Percentiles rank a stretch among this genome's conserved stretches.
phyloP scores from a whole-genome alignment of 345 rosid genomes.

The Corchorus olitorius region DNA sequence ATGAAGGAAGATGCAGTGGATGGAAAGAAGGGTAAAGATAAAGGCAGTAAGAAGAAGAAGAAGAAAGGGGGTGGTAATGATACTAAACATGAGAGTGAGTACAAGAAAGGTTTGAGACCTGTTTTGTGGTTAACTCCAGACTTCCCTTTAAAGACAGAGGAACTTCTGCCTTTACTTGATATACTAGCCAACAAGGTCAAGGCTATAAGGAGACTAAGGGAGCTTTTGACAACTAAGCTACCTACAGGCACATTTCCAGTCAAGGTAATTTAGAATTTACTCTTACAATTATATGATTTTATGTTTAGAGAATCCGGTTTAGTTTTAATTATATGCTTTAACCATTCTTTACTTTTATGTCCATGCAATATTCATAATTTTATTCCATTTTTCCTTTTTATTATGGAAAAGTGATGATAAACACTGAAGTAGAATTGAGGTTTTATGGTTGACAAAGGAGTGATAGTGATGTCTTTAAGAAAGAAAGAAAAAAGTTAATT shows the following conservation, averaged over 20 bases:
- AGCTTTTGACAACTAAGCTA: conserved; percentile 94
- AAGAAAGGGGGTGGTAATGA: conserved; percentile 62
- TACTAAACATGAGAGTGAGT: conserved; percentile 79
- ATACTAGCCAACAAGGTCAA: conserved; percentile 97
- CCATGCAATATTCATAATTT: background rate
- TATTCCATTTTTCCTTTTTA: background rate
- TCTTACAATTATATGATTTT: background rate
- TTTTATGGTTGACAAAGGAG: too few relatives aligned
- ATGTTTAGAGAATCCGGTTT: conserved; percentile 1
- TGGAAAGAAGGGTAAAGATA: conserved; percentile 75
- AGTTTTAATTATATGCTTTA: background rate
- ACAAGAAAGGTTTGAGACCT: conserved; percentile 94
- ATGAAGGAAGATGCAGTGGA: conserved; percentile 61
- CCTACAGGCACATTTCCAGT: conserved; percentile 96
- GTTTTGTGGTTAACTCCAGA: conserved; percentile 95
- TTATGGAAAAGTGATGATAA: background rate
- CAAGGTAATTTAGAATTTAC: conserved; percentile 55
- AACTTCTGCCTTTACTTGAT: conserved; percentile 91
- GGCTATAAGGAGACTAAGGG: conserved; percentile 95
- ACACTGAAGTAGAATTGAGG: too few relatives aligned
- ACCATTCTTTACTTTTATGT: conserved; percentile 7
- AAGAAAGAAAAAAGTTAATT: too few relatives aligned
- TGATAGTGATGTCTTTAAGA: too few relatives aligned
- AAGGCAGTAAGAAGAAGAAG: conserved; percentile 76
- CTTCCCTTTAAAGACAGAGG: conserved; percentile 89